These are phyloP conservation scores for Erysimum cheiri DNA, from an alignment of 441 rosid genomes.

Conservation along the genomic window DNA sequence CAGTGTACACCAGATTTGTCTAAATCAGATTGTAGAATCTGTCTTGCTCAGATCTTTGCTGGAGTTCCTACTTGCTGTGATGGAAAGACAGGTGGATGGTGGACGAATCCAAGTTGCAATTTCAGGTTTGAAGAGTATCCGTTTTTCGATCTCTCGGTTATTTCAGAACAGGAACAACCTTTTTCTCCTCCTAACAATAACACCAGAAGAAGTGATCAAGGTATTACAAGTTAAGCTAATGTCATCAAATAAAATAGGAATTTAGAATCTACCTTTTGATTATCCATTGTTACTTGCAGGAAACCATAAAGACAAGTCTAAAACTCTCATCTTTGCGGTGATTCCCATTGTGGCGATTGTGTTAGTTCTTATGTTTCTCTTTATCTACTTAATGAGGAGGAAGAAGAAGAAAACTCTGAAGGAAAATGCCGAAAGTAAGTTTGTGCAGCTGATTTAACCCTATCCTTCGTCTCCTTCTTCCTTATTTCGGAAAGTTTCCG, in stretches of 20 bases:
- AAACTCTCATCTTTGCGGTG: constrained; percentile 23
- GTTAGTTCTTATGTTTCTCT: constrained; percentile 30
- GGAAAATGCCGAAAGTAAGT: constrained; percentile 41
- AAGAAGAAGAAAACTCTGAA: not conserved
- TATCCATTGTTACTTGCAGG: constrained; percentile 31
- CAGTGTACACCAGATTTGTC: constrained; percentile 64
- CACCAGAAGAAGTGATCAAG: constrained; percentile 25
- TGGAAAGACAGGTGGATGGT: constrained; percentile 46
- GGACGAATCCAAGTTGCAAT: constrained; percentile 49
- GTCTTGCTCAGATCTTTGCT: constrained; percentile 39
- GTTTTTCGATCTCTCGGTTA: constrained; percentile 24
- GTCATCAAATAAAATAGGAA: not conserved
- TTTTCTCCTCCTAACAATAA: constrained; percentile 8
- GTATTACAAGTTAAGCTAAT: constrained; percentile 26
- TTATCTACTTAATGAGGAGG: constrained; percentile 27
- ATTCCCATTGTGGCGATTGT: constrained; percentile 15
- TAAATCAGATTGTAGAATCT: constrained; percentile 44
- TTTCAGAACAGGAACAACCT: constrained; percentile 15
- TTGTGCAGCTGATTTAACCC: not conserved
- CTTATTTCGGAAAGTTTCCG: not conserved
- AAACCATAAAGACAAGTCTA: constrained; percentile 17
- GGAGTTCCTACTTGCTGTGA: constrained; percentile 43
- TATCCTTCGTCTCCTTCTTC: not conserved
- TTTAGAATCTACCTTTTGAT: not conserved
- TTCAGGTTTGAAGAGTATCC: constrained; percentile 47